Evolutionary conservation across 2,329 filamentous ascomycete genomes (phyloP), one percentile per base, ranked within the genome.

Genomic region (Xylariomycetidae sp.): DNA sequence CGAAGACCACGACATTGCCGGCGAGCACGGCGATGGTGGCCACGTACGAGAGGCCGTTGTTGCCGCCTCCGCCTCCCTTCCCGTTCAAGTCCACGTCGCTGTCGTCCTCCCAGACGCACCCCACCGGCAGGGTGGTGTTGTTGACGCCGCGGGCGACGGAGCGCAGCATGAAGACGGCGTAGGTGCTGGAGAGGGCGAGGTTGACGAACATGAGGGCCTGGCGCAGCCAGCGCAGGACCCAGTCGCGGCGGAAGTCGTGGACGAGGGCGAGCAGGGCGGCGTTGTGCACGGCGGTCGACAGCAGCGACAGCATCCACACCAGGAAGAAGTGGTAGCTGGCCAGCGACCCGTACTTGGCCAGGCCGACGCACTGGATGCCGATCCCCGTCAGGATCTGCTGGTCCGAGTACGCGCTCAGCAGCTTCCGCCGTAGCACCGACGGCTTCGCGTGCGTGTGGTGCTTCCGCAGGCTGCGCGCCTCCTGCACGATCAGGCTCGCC

Each of bases 271-370:
- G 64, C 12, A 83, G 60, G 0, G 77, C 76, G 4, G 74, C 67
- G 38, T 81, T 77, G 54, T 83, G 79, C 3, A 79, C 80, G 1
- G 76, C 74, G 42, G 76, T 81, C 12, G 76, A 76, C 6, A 83
- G 63, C 10, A 81, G 57, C 0, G 74, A 76, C 2, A 83, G 60
- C 61, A 82, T 78, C 79, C 78, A 83, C 43, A 83, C 72, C 34
- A 82, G 68, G 60, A 82, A 82, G 61, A 83, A 82, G 57, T 84
- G 79, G 52, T 84, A 84, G 0, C 76, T 70, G 0, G 79, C 67
- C 52, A 83, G 69, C 5, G 63, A 62, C 28, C 67, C 58, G 50
- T 74, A 70, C 49, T 77, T 76, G 4, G 72, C 72, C 1, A 84
- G 67, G 0, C 73, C 79, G 16, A 83, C 66, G 36, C 64, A 66